These are phyloP conservation scores for Stentor coeruleus DNA, from an alignment of 73 alveolate species.

Conservation along the genomic window DNA sequence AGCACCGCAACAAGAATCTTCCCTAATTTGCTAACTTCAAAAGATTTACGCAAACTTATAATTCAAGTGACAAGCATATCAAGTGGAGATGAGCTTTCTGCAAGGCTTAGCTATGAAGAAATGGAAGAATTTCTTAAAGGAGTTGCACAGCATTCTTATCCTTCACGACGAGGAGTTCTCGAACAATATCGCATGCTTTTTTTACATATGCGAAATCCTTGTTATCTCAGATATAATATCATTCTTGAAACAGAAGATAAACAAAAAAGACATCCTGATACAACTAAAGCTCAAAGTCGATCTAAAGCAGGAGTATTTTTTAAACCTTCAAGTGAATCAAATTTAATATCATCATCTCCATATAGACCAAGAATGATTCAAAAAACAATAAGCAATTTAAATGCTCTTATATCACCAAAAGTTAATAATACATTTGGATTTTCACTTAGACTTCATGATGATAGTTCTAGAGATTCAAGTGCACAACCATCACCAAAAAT, in stretches of 20 bases:
- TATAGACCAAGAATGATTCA: neutral
- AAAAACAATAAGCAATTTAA: too few relatives aligned
- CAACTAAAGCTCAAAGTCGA: too few relatives aligned
- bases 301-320: neutral
- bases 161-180: neutral
- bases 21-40: slow-evolving; percentile 4
- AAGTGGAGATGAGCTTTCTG: neutral
- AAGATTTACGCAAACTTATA: neutral
- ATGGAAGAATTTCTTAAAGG: neutral
- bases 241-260: neutral
- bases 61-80: neutral
- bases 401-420: neutral
- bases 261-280: too few relatives aligned
- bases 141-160: neutral
- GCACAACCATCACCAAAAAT: neutral
- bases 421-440: neutral
- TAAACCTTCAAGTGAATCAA: neutral
- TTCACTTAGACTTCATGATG: neutral
- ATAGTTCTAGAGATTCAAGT: neutral
- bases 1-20: slow-evolving; percentile 18
- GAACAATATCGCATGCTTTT: neutral
- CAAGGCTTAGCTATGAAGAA: neutral
- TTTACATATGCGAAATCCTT: slow-evolving; percentile 10
- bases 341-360: neutral
- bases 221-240: neutral